Conservation (phyloP, 805 yeast species). For the Starmera quercuum region DNA sequence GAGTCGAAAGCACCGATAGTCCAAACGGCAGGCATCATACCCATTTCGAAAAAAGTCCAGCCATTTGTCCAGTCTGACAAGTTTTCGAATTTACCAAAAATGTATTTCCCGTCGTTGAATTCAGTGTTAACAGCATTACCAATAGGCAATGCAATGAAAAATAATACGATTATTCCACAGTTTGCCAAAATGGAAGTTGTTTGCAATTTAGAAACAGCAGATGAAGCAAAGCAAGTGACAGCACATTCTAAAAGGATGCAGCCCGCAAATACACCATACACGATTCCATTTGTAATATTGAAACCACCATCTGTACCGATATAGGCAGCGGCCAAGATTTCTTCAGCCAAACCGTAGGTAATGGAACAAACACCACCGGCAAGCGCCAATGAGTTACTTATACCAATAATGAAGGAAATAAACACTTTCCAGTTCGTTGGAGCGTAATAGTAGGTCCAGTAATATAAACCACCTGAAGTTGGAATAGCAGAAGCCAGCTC, state of each 20-base stretch:
- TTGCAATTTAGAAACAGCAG: conserved; percentile 46
- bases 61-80: conserved; percentile 51
- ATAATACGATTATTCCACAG: conserved; percentile 39
- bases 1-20: conserved; percentile 70
- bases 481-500: conserved; percentile 61
- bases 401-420: conserved; percentile 52
- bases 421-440: conserved; percentile 42
- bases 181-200: conserved; percentile 47
- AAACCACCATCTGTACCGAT: conserved; percentile 43
- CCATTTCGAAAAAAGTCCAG: conserved; percentile 42
- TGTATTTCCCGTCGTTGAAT: conserved; percentile 43
- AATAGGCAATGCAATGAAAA: conserved; percentile 54
- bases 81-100: conserved; percentile 47
- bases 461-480: conserved; percentile 67
- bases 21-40: conserved; percentile 67
- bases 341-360: conserved; percentile 54
- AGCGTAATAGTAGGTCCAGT: conserved; percentile 56
- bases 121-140: conserved; percentile 35
- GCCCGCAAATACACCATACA: conserved; percentile 58
- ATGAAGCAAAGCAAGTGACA: conserved; percentile 47
- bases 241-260: conserved; percentile 41
- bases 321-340: conserved; percentile 47
- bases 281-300: conserved; percentile 40
- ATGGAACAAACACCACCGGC: conserved; percentile 58
- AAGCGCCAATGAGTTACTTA: conserved; percentile 55